Percentiles rank a stretch among this genome's conserved stretches.
Conservation (phyloP, 352 stramenopile species). For the Globisporangium mamillatum region DNA sequence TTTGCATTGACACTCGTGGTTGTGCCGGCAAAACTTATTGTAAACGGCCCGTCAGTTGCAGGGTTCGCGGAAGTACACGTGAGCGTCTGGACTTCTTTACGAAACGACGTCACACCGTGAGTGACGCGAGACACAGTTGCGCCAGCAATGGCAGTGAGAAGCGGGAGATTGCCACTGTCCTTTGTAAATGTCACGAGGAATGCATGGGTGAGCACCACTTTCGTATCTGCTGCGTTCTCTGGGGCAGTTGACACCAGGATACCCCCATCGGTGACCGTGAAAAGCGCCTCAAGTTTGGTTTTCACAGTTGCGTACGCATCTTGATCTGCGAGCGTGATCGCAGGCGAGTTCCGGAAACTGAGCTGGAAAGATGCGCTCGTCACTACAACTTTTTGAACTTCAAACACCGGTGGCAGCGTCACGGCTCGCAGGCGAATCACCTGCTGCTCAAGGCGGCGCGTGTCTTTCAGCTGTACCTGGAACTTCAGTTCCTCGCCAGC, state of each 20-base stretch:
- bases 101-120: conserved; percentile 36
- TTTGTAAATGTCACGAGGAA: conserved; percentile 76
- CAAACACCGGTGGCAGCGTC: conserved; percentile 35
- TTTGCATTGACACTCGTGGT: conserved; percentile 38
- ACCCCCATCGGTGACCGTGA: conserved; percentile 75
- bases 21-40: conserved; percentile 43
- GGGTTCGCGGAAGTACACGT: conserved; percentile 52
- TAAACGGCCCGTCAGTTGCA: conserved; percentile 43
- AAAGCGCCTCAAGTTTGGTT: conserved; percentile 67
- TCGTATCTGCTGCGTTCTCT: conserved; percentile 25
- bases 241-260: conserved; percentile 65
- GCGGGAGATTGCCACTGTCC: conserved; percentile 47
- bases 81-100: conserved; percentile 81
- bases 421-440: conserved; percentile 58
- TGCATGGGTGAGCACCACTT: conserved; percentile 26
- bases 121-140: conserved; percentile 37
- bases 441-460: conserved; percentile 63
- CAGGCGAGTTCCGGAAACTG: conserved; percentile 58
- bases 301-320: conserved; percentile 48
- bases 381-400: conserved; percentile 62
- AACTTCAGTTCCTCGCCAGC: conserved; percentile 64
- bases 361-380: conserved; percentile 38
- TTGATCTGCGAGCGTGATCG: conserved; percentile 26
- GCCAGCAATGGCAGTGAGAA: conserved; percentile 19
- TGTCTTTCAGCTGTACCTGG: conserved; percentile 91